phyloP scores from a whole-genome alignment of 2,329 filamentous ascomycete genomes.

The Clonostachys rhizophaga region DNA sequence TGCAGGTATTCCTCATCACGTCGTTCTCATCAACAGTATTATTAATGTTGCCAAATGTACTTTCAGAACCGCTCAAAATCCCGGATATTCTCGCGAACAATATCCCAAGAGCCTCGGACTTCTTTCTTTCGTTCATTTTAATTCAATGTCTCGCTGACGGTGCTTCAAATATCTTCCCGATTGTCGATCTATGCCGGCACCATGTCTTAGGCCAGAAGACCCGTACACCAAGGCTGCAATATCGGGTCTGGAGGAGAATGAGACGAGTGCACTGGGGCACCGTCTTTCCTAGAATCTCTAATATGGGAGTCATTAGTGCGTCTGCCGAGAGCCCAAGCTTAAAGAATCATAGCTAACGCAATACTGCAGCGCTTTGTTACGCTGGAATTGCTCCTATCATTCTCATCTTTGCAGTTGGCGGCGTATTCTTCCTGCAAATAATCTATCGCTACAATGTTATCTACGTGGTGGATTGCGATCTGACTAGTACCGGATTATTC shows the following conservation, averaged over 20 bases:
- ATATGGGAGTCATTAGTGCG: slow-evolving; percentile 67
- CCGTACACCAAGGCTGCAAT: slow-evolving; percentile 77
- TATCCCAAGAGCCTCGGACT: slow-evolving; percentile 82
- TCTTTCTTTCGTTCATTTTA: slow-evolving; percentile 91
- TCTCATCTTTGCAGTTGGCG: slow-evolving; percentile 74
- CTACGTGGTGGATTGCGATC: slow-evolving; percentile 74
- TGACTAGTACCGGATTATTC: slow-evolving; percentile 83
- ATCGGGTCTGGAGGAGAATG: slow-evolving; percentile 69
- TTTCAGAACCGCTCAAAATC: slow-evolving; percentile 54
- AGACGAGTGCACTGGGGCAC: slow-evolving; percentile 79
- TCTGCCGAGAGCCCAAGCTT: background rate
- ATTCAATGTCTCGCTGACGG: slow-evolving; percentile 83
- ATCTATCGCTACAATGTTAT: slow-evolving; percentile 91
- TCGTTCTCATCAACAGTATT: slow-evolving; percentile 79
- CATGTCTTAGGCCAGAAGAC: slow-evolving; percentile 64
- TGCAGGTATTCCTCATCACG: slow-evolving; percentile 89
- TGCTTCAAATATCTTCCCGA: slow-evolving; percentile 67
- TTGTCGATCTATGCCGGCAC: slow-evolving; percentile 53
- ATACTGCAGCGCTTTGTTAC: background rate
- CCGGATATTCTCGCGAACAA: slow-evolving; percentile 64
- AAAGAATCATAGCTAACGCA: background rate
- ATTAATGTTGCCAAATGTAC: slow-evolving; percentile 58
- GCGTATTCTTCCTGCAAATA: slow-evolving; percentile 76
- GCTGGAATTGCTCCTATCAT: slow-evolving; percentile 45
- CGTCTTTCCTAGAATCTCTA: slow-evolving; percentile 74